These are phyloP conservation scores for Plasmodium gonderi DNA, from an alignment of 169 alveolate genomes.

Conservation along the genomic window DNA sequence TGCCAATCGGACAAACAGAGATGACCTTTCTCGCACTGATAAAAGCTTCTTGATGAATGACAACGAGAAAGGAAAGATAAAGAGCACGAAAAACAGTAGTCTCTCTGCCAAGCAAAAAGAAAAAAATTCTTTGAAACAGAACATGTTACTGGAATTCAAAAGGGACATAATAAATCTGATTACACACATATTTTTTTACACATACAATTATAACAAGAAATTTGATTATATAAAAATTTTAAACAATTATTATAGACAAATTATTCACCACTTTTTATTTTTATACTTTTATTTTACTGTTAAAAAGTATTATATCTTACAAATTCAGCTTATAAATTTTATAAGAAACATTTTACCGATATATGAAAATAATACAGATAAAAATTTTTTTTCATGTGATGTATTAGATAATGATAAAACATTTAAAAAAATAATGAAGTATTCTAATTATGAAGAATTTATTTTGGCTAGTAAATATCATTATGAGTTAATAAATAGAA, in stretches of 20 bases:
- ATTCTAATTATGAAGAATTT: slow-evolving; percentile 55
- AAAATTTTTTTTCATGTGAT: neutral
- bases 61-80: no score
- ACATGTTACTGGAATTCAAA: slow-evolving; percentile 20
- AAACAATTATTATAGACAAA: slow-evolving; percentile 16
- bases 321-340: slow-evolving; percentile 22
- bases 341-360: slow-evolving; percentile 11
- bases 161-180: slow-evolving; percentile 16
- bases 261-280: slow-evolving; percentile 45
- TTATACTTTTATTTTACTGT: slow-evolving; percentile 52
- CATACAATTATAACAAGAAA: neutral
- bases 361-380: slow-evolving; percentile 33
- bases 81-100: neutral
- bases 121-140: slow-evolving; percentile 14
- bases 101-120: neutral
- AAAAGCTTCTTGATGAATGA: no score
- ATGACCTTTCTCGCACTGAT: no score
- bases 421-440: neutral
- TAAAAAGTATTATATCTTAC: slow-evolving; percentile 52
- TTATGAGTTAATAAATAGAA: slow-evolving; percentile 14
- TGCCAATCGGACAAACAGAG: no score
- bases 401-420: neutral
- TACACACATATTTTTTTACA: neutral
- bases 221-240: slow-evolving; percentile 27
- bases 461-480: slow-evolving; percentile 39